Evolutionary conservation across 1,284 basidiomycete genomes (phyloP), one percentile per base, ranked within the genome.

Genomic region (Irpex sp.): DNA sequence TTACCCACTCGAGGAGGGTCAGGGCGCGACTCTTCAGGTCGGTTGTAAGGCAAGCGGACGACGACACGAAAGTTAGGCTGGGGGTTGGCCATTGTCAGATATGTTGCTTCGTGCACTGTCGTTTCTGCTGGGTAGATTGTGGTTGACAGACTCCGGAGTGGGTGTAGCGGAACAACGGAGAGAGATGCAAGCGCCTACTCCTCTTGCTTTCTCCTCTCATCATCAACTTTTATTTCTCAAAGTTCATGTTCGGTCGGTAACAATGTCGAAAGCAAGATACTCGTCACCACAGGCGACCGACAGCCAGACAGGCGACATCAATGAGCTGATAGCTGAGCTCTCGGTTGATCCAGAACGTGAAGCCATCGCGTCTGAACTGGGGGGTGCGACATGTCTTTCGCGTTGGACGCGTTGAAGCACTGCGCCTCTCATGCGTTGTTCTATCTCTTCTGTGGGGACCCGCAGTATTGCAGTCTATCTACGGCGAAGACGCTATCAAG

Each of bases 391-490:
- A 65, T 63, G 61, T 62, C 69, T 67, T 66, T 68, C 60, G 62
- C 54, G 61, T 60, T 67, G 64, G 67, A 69, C 58, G 64, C 63
- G 64, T 38, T 69, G 62, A 66, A 64, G 40, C 57, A 57, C 63
- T 61, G 63, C 66, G 65, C 65, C 54, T 63, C 65, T 68, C 67
- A 70, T 70, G 60, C 62, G 15, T 56, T 36, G 54, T 55, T 60
- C 62, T 66, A 40, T 58, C 62, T 15, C 15, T 15, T 61, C 52
- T 63, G 59, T 60, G 60, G 56, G 62, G 38, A 26, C 26, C 31
- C 48, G 44, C 73, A 91, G 92, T 92, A 15, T 80, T 96, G 5
- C 85, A 87, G 69, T 91, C 92, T 13, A 96, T 96, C 71, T 96
- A 95, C 71, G 91, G 92, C 37, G 85, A 89, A 13, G 78, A 83